phyloP scores from a whole-genome alignment of 768 basidiomycete genomes.

The Tricholoma bakamatsutake region DNA sequence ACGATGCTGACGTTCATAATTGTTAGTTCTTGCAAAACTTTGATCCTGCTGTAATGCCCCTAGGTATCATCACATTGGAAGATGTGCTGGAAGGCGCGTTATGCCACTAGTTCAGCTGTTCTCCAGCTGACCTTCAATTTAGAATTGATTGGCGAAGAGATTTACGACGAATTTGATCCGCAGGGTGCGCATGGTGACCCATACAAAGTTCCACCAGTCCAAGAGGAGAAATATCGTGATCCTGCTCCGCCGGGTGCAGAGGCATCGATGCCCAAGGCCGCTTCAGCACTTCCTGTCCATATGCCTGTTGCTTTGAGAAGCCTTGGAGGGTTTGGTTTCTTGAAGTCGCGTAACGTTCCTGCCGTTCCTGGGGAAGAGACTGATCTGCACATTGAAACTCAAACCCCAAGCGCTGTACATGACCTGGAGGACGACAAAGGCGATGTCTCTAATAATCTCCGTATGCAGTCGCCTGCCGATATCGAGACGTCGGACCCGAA shows the following conservation, averaged over 20 bases:
- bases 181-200: conserved; percentile 61
- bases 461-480: neutral
- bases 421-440: conserved; percentile 1
- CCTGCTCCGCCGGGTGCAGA: conserved; percentile 3
- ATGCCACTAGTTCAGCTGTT: neutral
- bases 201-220: conserved; percentile 26
- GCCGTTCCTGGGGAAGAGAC: conserved; percentile 40
- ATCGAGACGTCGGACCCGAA: neutral
- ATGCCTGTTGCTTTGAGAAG: conserved; percentile 40
- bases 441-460: neutral
- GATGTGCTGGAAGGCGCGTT: conserved; percentile 80
- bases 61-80: conserved; percentile 91
- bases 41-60: conserved; percentile 76
- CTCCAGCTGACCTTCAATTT: neutral
- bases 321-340: conserved; percentile 41
- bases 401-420: conserved; percentile 7
- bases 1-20: conserved; percentile 1
- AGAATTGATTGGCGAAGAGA: conserved; percentile 92
- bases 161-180: conserved; percentile 86
- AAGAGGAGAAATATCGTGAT: conserved; percentile 13
- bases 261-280: neutral
- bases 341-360: conserved; percentile 54
- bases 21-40: conserved; percentile 73
- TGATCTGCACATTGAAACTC: conserved; percentile 5
- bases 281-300: conserved; percentile 15